phyloP scores from a whole-genome alignment of 257 asterid genomes.

The Ballota nigra region DNA sequence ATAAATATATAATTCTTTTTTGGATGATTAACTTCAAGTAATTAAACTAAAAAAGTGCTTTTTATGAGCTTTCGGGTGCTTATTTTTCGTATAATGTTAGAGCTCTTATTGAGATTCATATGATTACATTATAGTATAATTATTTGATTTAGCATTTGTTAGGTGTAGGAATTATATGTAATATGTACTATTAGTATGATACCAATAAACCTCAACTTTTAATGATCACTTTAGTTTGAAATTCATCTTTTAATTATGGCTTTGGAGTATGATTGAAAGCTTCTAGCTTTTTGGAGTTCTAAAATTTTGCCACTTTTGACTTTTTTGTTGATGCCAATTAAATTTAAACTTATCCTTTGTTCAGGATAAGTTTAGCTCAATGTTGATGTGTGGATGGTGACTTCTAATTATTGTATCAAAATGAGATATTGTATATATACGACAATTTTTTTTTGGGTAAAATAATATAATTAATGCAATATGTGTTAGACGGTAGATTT shows the following conservation, averaged over 20 bases:
- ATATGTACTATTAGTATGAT: not conserved
- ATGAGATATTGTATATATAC: not conserved
- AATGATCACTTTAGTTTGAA: not conserved
- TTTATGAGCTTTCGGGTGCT: too few species aligned
- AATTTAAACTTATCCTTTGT: not conserved
- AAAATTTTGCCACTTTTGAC: constrained; percentile 15
- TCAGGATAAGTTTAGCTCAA: not conserved
- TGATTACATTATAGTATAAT: not conserved
- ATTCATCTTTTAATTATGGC: not conserved
- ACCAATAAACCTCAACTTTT: not conserved
- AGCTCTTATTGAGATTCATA: not conserved
- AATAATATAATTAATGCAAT: too few species aligned
- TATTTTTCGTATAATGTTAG: too few species aligned
- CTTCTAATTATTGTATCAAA: not conserved
- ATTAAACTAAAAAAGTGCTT: too few species aligned
- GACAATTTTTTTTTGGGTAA: not conserved
- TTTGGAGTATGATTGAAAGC: not conserved
- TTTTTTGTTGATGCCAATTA: constrained; percentile 5
- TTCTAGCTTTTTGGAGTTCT: not conserved
- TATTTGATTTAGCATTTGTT: not conserved
- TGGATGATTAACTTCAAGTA: too few species aligned
- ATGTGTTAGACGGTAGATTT: too few species aligned
- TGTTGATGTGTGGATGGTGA: not conserved
- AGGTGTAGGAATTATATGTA: not conserved
- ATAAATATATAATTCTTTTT: too few species aligned